These are phyloP conservation scores for Amaranthus tricolor DNA, from an alignment of 179 eudicot genomes.

Conservation along the genomic window DNA sequence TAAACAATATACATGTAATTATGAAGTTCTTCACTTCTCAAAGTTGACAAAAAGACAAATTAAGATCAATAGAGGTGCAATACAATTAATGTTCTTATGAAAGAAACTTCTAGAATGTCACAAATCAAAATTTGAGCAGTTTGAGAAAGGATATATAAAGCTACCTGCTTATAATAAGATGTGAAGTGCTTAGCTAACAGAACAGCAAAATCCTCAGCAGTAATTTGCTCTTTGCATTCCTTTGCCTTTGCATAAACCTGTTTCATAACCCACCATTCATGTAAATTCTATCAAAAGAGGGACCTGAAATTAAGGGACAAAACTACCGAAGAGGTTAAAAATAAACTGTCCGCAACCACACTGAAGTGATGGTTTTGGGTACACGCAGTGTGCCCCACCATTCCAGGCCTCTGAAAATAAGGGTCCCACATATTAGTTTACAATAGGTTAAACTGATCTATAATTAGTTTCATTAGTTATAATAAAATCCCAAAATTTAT, in stretches of 20 bases:
- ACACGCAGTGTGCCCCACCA: not conserved
- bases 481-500: too few species aligned
- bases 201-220: conserved; percentile 84
- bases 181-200: conserved; percentile 88
- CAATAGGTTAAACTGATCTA: too few species aligned
- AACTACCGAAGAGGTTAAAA: not conserved
- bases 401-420: too few species aligned
- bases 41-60: not conserved
- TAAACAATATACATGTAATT: too few species aligned
- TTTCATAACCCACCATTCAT: conserved; percentile 16
- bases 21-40: not conserved
- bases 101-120: not conserved
- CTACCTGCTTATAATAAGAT: conserved; percentile 73
- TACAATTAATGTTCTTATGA: not conserved
- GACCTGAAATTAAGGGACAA: not conserved
- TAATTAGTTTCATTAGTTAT: too few species aligned
- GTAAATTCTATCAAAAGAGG: not conserved
- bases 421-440: too few species aligned
- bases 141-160: not conserved
- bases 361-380: too few species aligned
- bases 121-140: not conserved
- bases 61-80: not conserved
- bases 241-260: conserved; percentile 97
- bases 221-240: conserved; percentile 63
- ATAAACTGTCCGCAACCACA: not conserved